These are phyloP conservation scores for Bidens hawaiensis DNA, from an alignment of 140 eudicot genomes.

Conservation along the genomic window DNA sequence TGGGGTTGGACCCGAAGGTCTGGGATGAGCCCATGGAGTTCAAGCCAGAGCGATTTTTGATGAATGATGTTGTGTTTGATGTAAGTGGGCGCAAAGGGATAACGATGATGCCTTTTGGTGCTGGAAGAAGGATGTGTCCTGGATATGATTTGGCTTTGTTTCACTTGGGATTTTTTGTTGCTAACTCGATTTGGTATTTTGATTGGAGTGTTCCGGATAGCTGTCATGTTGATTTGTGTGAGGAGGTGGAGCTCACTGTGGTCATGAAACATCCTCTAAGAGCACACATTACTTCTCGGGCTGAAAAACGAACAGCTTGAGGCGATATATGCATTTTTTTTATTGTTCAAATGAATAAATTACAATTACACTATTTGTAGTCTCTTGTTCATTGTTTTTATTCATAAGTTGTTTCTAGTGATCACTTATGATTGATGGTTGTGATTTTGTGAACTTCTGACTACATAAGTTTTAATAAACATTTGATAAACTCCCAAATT, in stretches of 20 bases:
- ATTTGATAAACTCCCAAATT: no score
- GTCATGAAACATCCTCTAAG: conserved; percentile 63
- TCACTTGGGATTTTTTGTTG: conserved; percentile 52
- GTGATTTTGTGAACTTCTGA: no score
- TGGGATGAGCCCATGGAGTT: conserved; percentile 48
- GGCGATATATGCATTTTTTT: background rate
- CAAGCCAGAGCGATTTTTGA: conserved; percentile 62
- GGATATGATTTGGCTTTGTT: conserved; percentile 35
- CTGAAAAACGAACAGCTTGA: background rate
- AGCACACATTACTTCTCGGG: conserved; percentile 3
- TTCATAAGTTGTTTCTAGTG: background rate
- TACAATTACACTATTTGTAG: background rate
- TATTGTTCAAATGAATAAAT: background rate
- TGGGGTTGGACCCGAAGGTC: conserved; percentile 60
- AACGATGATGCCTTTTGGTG: conserved; percentile 42
- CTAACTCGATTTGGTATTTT: conserved; percentile 51
- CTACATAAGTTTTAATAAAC: background rate
- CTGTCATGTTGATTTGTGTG: conserved; percentile 44
- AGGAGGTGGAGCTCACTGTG: conserved; percentile 49
- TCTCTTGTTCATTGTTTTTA: no score
- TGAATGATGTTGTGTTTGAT: conserved; percentile 13
- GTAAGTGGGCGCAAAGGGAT: conserved; percentile 25
- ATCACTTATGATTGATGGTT: background rate
- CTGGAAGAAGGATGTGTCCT: conserved; percentile 49
- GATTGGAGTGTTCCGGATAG: conserved; percentile 40